Conservation (phyloP, 202 grass and related monocot genomes). For the Panicum hallii region DNA sequence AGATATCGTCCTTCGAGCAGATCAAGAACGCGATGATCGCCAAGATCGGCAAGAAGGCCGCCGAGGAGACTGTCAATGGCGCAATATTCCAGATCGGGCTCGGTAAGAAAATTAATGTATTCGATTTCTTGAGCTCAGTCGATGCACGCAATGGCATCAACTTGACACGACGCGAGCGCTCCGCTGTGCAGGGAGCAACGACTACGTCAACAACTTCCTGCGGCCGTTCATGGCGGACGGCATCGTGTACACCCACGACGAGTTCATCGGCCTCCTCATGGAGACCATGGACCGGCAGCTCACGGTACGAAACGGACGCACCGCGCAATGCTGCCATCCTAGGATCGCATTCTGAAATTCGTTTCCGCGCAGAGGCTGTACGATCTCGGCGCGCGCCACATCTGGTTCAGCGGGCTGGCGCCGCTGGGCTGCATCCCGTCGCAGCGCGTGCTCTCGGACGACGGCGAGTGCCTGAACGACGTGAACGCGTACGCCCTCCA, state of each 20-base stretch:
- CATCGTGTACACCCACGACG: constrained; percentile 70
- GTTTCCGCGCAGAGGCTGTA: constrained; percentile 63
- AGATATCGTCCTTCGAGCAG: constrained; percentile 78
- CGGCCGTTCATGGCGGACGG: constrained; percentile 90
- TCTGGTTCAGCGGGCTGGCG: constrained; percentile 76
- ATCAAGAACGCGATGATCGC: constrained; percentile 66
- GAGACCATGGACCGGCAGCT: constrained; percentile 66
- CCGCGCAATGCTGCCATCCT: background rate
- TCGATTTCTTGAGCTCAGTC: background rate
- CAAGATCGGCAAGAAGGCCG: constrained; percentile 73
- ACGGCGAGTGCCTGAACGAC: constrained; percentile 66
- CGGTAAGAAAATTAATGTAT: constrained; percentile 41
- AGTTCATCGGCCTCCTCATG: constrained; percentile 78
- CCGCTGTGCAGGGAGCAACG: constrained; percentile 79
- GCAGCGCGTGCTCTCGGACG: constrained; percentile 68
- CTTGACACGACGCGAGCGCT: background rate
- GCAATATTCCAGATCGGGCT: constrained; percentile 80
- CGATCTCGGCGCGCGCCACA: constrained; percentile 74
- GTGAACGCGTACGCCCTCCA: constrained; percentile 76
- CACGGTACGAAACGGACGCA: constrained; percentile 47
- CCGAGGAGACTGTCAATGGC: constrained; percentile 68
- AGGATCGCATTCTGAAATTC: background rate
- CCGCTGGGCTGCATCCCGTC: constrained; percentile 98
- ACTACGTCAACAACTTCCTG: constrained; percentile 97
- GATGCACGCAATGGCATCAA: background rate